Evolutionary conservation across 805 yeast genomes (phyloP), one percentile per base, ranked within the genome.

Genomic region (Candida glaebosa): DNA sequence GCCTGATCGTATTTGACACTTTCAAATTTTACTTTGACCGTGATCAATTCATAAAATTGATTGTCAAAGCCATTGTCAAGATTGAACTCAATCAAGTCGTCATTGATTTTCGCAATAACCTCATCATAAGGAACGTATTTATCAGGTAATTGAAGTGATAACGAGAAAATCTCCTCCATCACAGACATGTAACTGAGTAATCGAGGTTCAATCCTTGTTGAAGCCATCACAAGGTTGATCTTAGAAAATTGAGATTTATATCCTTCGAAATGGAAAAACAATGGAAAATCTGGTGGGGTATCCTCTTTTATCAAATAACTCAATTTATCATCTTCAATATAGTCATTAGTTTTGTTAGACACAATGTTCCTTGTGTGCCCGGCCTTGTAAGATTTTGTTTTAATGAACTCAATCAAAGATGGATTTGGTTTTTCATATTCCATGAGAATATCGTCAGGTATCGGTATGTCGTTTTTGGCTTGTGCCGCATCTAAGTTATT

Each of bases 211-310:
- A 79, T 68, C 35, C 53, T 70, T 34, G 65, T 72, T 1, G 87
- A 77, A 7, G 82, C 76, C 55, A 86, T 58, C 28, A 82, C 59
- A 30, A 87, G 57, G 43, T 81, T 78, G 16, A 89, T 70, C 10
- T 84, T 79, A 26, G 87, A 78, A 57, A 91, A 93, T 53, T 85
- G 82, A 1, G 96, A 86, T 41, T 81, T 76, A 55, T 78, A 83
- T 48, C 83, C 78, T 60, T 93, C 97, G 51, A 85, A 74, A 56
- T 88, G 93, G 39, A 90, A 57, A 46, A 79, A 81, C 30, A 90
- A 60, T 3, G 90, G 88, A 46, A 84, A 72, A 38, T 73, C 67
- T 1, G 50, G 39, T 20, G 83, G 81, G 2, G 52, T 41, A 41
- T 65, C 69, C 2, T 47, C 36, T n/a, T 43, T 32, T 3, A 56